Evolutionary conservation across 371 early-diverging fungal species (phyloP).

Genomic region (Mortierella sp.): DNA sequence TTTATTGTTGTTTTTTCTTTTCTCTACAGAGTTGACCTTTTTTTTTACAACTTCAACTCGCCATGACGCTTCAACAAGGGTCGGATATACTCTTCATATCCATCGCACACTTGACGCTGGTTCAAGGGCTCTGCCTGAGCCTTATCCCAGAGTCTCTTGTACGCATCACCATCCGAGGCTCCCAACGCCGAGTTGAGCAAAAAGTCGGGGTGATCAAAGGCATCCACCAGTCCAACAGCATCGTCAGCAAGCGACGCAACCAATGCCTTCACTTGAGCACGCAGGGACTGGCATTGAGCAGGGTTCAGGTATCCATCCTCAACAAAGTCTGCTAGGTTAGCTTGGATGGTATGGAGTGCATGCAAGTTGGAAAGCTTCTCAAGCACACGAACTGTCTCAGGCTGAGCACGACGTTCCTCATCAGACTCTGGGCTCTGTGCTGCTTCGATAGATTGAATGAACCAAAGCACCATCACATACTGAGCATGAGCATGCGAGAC

Average conservation of each 20-base stretch:
- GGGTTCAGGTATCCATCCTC: slow-evolving; percentile 60
- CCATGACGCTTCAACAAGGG: slow-evolving; percentile 58
- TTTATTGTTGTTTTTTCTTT: not conserved
- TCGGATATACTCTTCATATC: slow-evolving; percentile 66
- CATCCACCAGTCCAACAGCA: slow-evolving; percentile 79
- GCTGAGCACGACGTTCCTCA: slow-evolving; percentile 29
- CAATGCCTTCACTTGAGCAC: slow-evolving; percentile 58
- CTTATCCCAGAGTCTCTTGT: slow-evolving; percentile 64
- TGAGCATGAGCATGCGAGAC: slow-evolving; percentile 76
- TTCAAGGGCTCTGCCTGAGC: slow-evolving; percentile 75
- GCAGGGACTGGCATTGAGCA: slow-evolving; percentile 63
- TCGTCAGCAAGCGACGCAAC: slow-evolving; percentile 73
- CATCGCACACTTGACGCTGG: slow-evolving; percentile 60
- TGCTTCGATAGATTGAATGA: slow-evolving; percentile 61
- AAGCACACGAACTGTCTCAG: slow-evolving; percentile 55
- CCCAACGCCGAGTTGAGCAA: slow-evolving; percentile 83
- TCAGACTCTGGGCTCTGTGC: slow-evolving; percentile 43
- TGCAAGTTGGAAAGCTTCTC: slow-evolving; percentile 64
- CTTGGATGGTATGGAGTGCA: slow-evolving; percentile 72
- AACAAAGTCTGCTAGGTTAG: slow-evolving; percentile 73
- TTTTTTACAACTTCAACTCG: slow-evolving; percentile 43
- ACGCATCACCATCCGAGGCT: slow-evolving; percentile 78
- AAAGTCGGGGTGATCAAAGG: slow-evolving; percentile 82
- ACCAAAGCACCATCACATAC: slow-evolving; percentile 67
- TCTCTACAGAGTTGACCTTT: not conserved